These are phyloP conservation scores for Fusarium camptoceras DNA, from an alignment of 2,329 filamentous ascomycete genomes.

Conservation along the genomic window DNA sequence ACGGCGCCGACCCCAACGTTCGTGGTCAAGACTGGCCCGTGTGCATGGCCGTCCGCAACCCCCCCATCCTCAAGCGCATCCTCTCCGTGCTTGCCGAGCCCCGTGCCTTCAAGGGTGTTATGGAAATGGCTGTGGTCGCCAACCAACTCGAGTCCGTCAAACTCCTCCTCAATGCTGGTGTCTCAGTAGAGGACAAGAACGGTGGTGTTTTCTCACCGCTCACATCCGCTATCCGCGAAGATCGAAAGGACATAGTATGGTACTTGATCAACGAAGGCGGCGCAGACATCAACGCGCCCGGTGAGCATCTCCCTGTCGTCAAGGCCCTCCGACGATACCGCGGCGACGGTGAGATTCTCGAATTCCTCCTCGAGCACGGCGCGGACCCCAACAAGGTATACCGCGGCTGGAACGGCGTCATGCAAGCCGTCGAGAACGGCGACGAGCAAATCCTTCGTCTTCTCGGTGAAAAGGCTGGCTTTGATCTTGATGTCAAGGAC, in stretches of 20 bases:
- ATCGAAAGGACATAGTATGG: conserved; percentile 68
- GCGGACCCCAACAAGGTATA: conserved; percentile 77
- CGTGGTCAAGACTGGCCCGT: conserved; percentile 78
- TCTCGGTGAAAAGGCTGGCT: conserved; percentile 61
- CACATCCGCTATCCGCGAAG: conserved; percentile 74
- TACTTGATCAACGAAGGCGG: conserved; percentile 71
- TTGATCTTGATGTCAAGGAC: conserved; percentile 64
- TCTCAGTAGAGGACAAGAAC: conserved; percentile 77
- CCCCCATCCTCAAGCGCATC: conserved; percentile 69
- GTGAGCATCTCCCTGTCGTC: conserved; percentile 77
- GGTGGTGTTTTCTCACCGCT: conserved; percentile 78
- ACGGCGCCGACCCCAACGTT: conserved; percentile 71
- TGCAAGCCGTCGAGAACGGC: conserved; percentile 74
- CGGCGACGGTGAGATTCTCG: conserved; percentile 68
- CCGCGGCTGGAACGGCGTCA: conserved; percentile 73
- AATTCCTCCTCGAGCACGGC: conserved; percentile 71
- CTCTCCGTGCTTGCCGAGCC: conserved; percentile 68
- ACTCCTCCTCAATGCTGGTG: conserved; percentile 71
- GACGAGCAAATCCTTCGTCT: conserved; percentile 66
- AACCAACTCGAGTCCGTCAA: conserved; percentile 76
- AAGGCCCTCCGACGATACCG: conserved; percentile 73
- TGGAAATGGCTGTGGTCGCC: conserved; percentile 75
- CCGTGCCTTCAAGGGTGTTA: conserved; percentile 72
- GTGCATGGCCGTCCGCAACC: conserved; percentile 74
- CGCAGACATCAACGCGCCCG: conserved; percentile 74